Evolutionary conservation across 768 basidiomycete genomes (phyloP).

Genomic region (Lactarius deliciosus): DNA sequence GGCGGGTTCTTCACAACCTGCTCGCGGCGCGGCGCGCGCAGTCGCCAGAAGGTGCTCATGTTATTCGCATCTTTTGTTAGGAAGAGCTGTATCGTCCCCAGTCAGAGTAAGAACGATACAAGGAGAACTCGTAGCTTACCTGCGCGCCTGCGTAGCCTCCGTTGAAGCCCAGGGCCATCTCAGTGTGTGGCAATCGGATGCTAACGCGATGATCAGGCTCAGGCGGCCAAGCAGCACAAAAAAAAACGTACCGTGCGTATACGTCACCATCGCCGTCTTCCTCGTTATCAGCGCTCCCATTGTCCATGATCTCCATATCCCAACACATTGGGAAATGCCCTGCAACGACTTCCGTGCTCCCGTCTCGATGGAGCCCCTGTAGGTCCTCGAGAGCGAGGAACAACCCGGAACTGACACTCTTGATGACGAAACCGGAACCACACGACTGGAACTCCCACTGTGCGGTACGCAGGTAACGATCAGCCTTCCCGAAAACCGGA

Average conservation of each 20-base stretch:
- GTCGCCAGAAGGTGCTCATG: slow-evolving; percentile 27
- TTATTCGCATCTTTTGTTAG: slow-evolving; percentile 24
- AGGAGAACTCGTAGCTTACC: slow-evolving; percentile 12
- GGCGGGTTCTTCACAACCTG: slow-evolving; percentile 28
- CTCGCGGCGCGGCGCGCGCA: slow-evolving; percentile 26
- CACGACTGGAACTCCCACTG: slow-evolving; percentile 26
- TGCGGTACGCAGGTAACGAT: background rate
- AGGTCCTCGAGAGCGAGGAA: slow-evolving; percentile 23
- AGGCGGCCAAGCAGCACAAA: background rate
- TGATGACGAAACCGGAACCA: slow-evolving; percentile 23
- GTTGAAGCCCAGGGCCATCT: slow-evolving; percentile 24
- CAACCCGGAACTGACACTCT: slow-evolving; percentile 12
- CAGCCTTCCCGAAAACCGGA: background rate
- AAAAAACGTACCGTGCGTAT: slow-evolving; percentile 20
- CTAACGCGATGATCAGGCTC: background rate
- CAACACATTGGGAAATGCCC: slow-evolving; percentile 29
- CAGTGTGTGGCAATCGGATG: slow-evolving; percentile 28
- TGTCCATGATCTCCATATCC: slow-evolving; percentile 29
- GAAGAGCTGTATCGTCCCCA: slow-evolving; percentile 16
- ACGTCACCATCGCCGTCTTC: slow-evolving; percentile 25
- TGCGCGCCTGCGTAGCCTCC: slow-evolving; percentile 24
- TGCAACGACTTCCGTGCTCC: slow-evolving; percentile 13
- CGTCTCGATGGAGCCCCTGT: slow-evolving; percentile 7
- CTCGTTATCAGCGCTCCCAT: slow-evolving; percentile 17
- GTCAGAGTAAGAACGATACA: background rate